Evolutionary conservation across 2,329 filamentous ascomycete species (phyloP), one percentile per base, ranked within the genome.

Genomic region (Talaromyces sp.): DNA sequence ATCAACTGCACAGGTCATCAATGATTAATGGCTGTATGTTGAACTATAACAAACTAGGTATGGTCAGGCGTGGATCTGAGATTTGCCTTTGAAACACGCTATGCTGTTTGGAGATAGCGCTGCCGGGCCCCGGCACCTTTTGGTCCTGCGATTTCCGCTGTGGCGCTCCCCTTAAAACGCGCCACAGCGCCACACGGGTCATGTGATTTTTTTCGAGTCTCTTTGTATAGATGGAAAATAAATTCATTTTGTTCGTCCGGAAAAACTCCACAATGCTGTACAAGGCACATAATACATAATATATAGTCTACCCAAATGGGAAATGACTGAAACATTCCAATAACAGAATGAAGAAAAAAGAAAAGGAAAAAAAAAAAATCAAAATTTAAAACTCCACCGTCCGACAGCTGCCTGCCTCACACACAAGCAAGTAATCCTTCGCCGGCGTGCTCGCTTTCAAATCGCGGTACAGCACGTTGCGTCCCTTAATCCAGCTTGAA

Each of bases 391-490:
- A 54, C 67, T 78, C 72, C 47, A 77, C 67, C 6, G 59, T 71
- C 55, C 65, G 68, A 67, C 76, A 78, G 28, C 63, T 66, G 1
- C 75, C 75, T 3, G 65, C 63, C 65, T 78, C 75, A 56, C 76
- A 78, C 27, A 77, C 62, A 57, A 77, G 65, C 36, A 78, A 54
- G 59, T 75, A 72, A 59, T 78, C 77, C 62, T 74, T 77, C 13
- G 70, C 67, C 11, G 72, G 70, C 2, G 71, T 66, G 1, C 66
- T 63, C 0, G 71, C 66, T 58, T 71, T 70, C n/a, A 78, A 54
- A 19, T 78, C 73, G 63, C 71, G 73, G 62, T 73, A 72, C 32
- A 77, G 57, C 4, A 67, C 55, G 61, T 78, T 78, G 39, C 75
- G 72, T 32, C 64, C 66, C 58, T 71, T 70, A 42, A 78, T 63